Evolutionary conservation across 305 asterid genomes (phyloP).

Genomic region (Fraxinus paxiana): DNA sequence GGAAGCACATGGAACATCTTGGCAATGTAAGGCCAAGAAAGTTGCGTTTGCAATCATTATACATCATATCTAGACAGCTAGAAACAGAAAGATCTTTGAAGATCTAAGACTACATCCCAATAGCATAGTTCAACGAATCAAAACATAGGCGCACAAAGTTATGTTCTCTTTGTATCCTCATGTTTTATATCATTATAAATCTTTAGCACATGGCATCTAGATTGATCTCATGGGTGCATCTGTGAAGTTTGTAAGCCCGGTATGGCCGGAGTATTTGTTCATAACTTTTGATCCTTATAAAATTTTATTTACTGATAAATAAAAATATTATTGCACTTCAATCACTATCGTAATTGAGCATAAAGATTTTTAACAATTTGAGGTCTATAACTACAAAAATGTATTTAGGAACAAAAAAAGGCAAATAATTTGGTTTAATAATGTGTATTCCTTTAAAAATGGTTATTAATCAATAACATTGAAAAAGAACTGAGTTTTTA

Average conservation of each 20-base stretch:
- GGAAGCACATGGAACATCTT: too few relatives aligned
- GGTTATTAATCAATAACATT: not conserved
- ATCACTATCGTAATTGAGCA: not conserved
- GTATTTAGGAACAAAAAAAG: not conserved
- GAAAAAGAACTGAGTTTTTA: not conserved
- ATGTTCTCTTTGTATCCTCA: not conserved
- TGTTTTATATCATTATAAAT: not conserved
- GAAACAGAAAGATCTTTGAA: not conserved
- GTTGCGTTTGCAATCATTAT: not conserved
- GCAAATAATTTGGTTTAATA: too few relatives aligned
- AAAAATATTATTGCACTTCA: not conserved
- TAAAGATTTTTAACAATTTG: not conserved
- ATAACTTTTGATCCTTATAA: too few relatives aligned
- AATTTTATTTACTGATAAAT: too few relatives aligned
- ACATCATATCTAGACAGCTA: not conserved
- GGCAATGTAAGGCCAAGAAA: not conserved
- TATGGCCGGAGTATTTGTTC: too few relatives aligned
- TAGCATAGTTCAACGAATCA: not conserved
- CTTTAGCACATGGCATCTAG: not conserved
- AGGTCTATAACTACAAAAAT: not conserved
- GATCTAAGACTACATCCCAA: not conserved
- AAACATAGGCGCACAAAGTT: not conserved
- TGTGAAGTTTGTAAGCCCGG: too few relatives aligned
- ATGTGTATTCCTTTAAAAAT: not conserved
- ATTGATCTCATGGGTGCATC: too few relatives aligned